These are phyloP conservation scores for Allomyces javanicus DNA, from an alignment of 192 early-diverging fungal species.

Conservation along the genomic window DNA sequence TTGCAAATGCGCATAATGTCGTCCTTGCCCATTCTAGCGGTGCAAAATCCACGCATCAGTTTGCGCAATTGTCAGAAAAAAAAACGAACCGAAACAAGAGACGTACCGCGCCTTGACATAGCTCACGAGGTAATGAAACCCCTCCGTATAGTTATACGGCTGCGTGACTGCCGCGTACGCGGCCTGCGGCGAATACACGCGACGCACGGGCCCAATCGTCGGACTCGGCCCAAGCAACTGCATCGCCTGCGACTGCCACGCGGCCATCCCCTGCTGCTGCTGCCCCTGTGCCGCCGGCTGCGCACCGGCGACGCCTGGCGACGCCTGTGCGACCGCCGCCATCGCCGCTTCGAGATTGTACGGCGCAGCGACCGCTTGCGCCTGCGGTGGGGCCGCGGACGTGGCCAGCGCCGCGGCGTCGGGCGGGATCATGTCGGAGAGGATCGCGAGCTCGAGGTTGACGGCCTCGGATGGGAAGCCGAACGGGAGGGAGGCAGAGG, in stretches of 20 bases:
- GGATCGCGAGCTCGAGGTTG: slow-evolving; percentile 73
- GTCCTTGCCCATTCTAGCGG: slow-evolving; percentile 55
- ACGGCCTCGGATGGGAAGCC: slow-evolving; percentile 73
- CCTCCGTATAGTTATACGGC: slow-evolving; percentile 81
- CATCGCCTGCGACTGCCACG: slow-evolving; percentile 12
- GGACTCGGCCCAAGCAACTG: slow-evolving; percentile 1
- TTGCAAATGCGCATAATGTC: slow-evolving; percentile 78
- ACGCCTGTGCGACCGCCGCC: slow-evolving; percentile 3
- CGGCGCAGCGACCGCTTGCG: not conserved
- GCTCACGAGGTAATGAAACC: slow-evolving; percentile 76
- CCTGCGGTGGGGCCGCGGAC: not conserved
- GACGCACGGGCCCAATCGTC: slow-evolving; percentile 1
- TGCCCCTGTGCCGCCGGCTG: slow-evolving; percentile 1
- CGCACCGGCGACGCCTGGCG: slow-evolving; percentile 3
- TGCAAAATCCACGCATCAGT: not conserved
- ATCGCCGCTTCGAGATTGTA: not conserved
- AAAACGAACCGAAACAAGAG: not conserved
- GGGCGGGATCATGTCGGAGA: slow-evolving; percentile 65
- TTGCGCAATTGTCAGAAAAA: not conserved
- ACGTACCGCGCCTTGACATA: slow-evolving; percentile 51
- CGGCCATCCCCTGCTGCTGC: slow-evolving; percentile 7
- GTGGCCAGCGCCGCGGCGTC: not conserved
- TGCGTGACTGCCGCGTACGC: slow-evolving; percentile 60
- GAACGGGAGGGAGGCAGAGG: slow-evolving; percentile 7
- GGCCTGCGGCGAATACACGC: slow-evolving; percentile 33